Evolutionary conservation across 148 eudicot genomes (phyloP).

Genomic region (Chenopodium quinoa): DNA sequence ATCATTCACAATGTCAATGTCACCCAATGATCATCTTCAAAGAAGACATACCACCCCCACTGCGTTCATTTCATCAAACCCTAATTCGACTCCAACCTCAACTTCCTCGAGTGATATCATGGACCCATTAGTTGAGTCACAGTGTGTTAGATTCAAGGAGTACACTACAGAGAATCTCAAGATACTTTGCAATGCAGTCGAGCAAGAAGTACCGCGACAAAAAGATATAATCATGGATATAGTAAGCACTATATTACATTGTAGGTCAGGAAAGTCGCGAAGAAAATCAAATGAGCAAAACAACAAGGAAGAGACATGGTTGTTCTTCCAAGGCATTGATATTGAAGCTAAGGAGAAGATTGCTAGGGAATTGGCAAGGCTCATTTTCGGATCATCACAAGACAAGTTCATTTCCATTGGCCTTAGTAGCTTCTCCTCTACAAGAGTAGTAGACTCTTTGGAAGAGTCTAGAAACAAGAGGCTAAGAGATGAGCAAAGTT

Average conservation of each 20-base stretch:
- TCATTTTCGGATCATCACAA: conserved; percentile 68
- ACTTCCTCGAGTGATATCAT: conserved; percentile 54
- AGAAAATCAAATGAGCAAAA: conserved; percentile 37
- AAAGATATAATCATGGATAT: conserved; percentile 61
- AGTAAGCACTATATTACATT: conserved; percentile 55
- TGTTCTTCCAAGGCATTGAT: conserved; percentile 71
- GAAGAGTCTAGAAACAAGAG: conserved; percentile 64
- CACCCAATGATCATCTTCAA: conserved; percentile 16
- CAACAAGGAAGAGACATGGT: conserved; percentile 79
- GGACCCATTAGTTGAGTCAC: conserved; percentile 41
- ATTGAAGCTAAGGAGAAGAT: conserved; percentile 60
- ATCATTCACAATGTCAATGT: conserved; percentile 35
- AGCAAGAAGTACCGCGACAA: conserved; percentile 67
- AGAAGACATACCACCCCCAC: conserved; percentile 15
- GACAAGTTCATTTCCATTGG: conserved; percentile 50
- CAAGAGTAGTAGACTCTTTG: conserved; percentile 33
- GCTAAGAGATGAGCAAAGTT: conserved; percentile 60
- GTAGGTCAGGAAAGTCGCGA: conserved; percentile 54
- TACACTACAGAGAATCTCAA: conserved; percentile 57
- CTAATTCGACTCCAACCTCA: conserved; percentile 46
- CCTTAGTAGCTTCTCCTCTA: conserved; percentile 56
- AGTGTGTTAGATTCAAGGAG: conserved; percentile 48
- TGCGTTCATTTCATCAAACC: conserved; percentile 36
- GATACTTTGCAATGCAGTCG: conserved; percentile 57
- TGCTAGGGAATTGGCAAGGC: conserved; percentile 64